These are phyloP conservation scores for Trypanosoma boissoni DNA, from an alignment of 208 protist species.

Conservation along the genomic window DNA sequence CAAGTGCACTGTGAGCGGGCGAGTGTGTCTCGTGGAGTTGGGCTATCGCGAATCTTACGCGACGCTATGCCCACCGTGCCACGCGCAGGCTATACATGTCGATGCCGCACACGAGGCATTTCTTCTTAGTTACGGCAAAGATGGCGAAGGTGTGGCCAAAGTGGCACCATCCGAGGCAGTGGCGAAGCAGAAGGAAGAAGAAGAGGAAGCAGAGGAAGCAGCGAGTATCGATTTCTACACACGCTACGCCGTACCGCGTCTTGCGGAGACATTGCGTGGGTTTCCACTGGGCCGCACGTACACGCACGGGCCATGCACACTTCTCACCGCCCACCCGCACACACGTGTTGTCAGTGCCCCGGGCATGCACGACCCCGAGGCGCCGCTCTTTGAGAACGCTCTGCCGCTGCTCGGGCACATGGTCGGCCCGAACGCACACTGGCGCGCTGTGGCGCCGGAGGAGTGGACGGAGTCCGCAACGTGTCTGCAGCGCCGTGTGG, in stretches of 20 bases:
- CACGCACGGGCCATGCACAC: too few species aligned
- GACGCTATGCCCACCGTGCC: constrained; percentile 14
- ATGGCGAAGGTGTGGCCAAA: too few species aligned
- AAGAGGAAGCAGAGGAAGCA: constrained; percentile 15
- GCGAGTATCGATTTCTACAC: constrained; percentile 23
- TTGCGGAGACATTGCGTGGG: neutral
- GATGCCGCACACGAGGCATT: neutral
- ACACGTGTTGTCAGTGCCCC: neutral
- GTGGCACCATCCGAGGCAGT: too few species aligned
- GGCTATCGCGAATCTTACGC: neutral
- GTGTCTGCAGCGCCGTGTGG: constrained; percentile 12
- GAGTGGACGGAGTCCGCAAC: constrained; percentile 8
- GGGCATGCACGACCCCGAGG: neutral
- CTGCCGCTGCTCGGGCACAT: constrained; percentile 5
- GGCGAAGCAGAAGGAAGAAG: too few species aligned
- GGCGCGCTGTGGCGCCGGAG: constrained; percentile 9
- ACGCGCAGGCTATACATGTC: constrained; percentile 6
- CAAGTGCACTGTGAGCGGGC: constrained; percentile 11
- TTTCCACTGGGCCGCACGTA: neutral
- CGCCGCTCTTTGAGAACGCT: constrained; percentile 21
- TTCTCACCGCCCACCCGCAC: neutral
- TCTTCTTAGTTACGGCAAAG: constrained; percentile 2
- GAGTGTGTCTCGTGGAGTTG: constrained; percentile 15
- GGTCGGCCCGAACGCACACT: neutral
- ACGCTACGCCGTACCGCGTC: constrained; percentile 11